Evolutionary conservation across 306 rosid genomes (phyloP).

Genomic region (Prinsepia uniflora): DNA sequence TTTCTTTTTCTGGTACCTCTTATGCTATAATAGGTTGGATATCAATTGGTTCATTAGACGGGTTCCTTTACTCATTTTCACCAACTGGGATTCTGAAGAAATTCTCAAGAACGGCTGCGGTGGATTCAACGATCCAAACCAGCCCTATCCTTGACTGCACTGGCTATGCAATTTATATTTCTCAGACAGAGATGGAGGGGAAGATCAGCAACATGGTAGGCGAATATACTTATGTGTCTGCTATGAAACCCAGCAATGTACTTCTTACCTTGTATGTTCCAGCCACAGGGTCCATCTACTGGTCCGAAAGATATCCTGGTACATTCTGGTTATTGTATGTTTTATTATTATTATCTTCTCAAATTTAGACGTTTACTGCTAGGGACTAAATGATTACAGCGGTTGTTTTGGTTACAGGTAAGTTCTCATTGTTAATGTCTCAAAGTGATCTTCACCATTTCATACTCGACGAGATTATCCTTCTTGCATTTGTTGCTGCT

Average conservation of each 20-base stretch:
- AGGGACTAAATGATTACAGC: neutral
- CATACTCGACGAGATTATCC: constrained; percentile 55
- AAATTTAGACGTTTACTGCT: neutral
- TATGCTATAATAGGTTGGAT: constrained; percentile 56
- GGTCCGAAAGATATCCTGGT: constrained; percentile 69
- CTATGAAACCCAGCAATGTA: constrained; percentile 49
- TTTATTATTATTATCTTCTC: neutral
- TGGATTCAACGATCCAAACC: constrained; percentile 50
- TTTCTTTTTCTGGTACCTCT: neutral
- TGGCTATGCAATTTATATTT: constrained; percentile 60
- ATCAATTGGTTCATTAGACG: constrained; percentile 75
- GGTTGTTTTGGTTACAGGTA: constrained; percentile 39
- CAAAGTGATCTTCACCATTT: constrained; percentile 53
- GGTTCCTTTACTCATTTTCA: constrained; percentile 67
- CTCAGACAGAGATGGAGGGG: constrained; percentile 69
- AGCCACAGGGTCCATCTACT: constrained; percentile 63
- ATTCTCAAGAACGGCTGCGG: constrained; percentile 43
- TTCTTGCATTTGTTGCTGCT: constrained; percentile 71
- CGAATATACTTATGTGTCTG: constrained; percentile 50
- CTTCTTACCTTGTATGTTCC: constrained; percentile 59
- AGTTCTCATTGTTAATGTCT: constrained; percentile 38
- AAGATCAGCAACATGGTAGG: constrained; percentile 47
- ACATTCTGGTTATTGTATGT: neutral
- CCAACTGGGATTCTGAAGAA: constrained; percentile 59
- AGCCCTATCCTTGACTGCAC: constrained; percentile 72